phyloP scores from a whole-genome alignment of 2,329 filamentous ascomycete genomes.

The Penicillium sp. region DNA sequence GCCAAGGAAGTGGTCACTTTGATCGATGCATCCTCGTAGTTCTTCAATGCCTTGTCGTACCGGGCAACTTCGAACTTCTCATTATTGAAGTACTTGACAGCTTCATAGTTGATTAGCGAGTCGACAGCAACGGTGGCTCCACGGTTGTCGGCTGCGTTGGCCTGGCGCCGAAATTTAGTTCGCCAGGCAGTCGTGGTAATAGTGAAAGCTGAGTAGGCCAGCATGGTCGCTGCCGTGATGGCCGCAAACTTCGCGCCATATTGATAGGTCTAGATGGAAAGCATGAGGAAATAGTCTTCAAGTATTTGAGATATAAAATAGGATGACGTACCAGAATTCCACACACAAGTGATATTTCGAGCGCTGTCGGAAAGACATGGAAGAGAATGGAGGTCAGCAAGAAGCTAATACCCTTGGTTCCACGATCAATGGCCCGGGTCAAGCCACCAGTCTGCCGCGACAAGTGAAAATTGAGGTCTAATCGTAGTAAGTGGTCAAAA shows the following conservation, averaged over 20 bases:
- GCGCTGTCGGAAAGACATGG: slow-evolving; percentile 87
- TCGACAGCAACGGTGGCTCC: slow-evolving; percentile 95
- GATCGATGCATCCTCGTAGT: slow-evolving; percentile 93
- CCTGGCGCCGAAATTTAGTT: slow-evolving; percentile 92
- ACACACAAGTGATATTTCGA: slow-evolving; percentile 95
- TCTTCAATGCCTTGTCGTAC: slow-evolving; percentile 83
- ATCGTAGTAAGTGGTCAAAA: slow-evolving; percentile 82
- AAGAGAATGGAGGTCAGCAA: slow-evolving; percentile 98
- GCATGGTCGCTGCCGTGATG: slow-evolving; percentile 89
- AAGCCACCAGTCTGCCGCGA: slow-evolving; percentile 92
- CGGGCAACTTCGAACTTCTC: slow-evolving; percentile 90
- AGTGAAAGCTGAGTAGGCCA: slow-evolving; percentile 93
- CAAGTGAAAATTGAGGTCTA: slow-evolving; percentile 93
- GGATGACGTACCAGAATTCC: slow-evolving; percentile 70
- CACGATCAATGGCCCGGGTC: slow-evolving; percentile 91
- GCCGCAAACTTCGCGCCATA: slow-evolving; percentile 91
- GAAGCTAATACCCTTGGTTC: slow-evolving; percentile 98
- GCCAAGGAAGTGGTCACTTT: slow-evolving; percentile 94
- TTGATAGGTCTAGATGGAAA: slow-evolving; percentile 71
- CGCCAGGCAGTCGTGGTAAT: slow-evolving; percentile 96
- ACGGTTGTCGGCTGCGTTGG: slow-evolving; percentile 94
- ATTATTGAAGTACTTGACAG: slow-evolving; percentile 99
- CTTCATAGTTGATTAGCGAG: slow-evolving; percentile 97
- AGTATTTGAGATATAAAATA: background rate
- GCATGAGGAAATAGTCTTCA: slow-evolving; percentile 16